phyloP scores from a whole-genome alignment of 768 basidiomycete genomes.

The Suillus cothurnatus region DNA sequence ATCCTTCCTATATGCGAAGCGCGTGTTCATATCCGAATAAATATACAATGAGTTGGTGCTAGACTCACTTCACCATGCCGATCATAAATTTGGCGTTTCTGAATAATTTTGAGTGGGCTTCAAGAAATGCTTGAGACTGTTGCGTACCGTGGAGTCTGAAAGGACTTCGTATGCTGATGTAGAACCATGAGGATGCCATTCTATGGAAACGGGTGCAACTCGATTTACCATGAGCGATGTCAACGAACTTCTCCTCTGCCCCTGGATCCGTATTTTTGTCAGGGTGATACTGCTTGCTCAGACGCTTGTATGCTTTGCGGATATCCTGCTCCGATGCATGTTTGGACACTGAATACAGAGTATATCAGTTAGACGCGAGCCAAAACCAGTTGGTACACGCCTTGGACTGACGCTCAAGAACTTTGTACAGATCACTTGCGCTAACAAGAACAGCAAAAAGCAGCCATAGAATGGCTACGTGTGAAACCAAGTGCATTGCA shows the following conservation, averaged over 20 bases:
- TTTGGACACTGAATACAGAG: conserved; percentile 50
- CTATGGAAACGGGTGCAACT: neutral
- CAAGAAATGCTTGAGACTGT: conserved; percentile 23
- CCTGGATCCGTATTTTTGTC: conserved; percentile 91
- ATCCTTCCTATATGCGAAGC: conserved; percentile 62
- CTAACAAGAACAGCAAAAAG: conserved; percentile 32
- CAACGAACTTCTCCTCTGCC: conserved; percentile 86
- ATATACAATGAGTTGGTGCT: neutral
- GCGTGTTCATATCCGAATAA: conserved; percentile 16
- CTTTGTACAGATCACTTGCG: conserved; percentile 81
- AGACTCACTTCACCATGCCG: conserved; percentile 78
- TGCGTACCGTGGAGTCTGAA: conserved; percentile 70
- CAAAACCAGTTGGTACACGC: conserved; percentile 27
- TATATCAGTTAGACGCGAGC: conserved; percentile 25
- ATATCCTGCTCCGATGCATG: conserved; percentile 89
- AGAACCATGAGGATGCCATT: conserved; percentile 8
- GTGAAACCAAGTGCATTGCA: conserved; percentile 30
- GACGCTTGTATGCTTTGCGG: conserved; percentile 86
- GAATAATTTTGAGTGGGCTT: conserved; percentile 11
- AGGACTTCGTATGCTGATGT: conserved; percentile 88
- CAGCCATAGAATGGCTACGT: conserved; percentile 32
- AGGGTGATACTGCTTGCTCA: conserved; percentile 89
- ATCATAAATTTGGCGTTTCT: conserved; percentile 96
- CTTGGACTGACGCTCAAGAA: conserved; percentile 71
- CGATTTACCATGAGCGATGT: conserved; percentile 81